Percentiles rank a stretch among this genome's conserved stretches.
Evolutionary conservation across 257 asterid genomes (phyloP).

Genomic region (Solanum appendiculatum): DNA sequence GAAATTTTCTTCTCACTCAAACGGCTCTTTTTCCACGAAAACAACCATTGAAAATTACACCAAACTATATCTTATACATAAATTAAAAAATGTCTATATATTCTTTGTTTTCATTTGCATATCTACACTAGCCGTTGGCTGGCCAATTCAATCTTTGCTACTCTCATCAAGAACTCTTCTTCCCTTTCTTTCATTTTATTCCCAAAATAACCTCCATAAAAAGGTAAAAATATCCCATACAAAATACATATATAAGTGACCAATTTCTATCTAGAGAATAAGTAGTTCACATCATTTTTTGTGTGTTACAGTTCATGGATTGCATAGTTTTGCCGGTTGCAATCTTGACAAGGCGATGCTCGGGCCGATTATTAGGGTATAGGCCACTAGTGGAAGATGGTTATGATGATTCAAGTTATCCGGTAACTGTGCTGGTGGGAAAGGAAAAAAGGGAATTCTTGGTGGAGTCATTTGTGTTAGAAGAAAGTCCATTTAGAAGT

Average conservation of each 20-base stretch:
- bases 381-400: conserved; percentile 10
- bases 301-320: conserved; percentile 8
- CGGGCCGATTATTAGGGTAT: conserved; percentile 14
- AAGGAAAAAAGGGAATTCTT: conserved; percentile 27
- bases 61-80: not conserved
- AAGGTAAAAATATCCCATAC: not conserved
- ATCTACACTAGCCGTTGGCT: conserved; percentile 6
- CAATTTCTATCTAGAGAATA: not conserved
- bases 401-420: not conserved
- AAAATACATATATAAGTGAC: not conserved
- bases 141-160: not conserved
- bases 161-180: not conserved
- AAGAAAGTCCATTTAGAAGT: conserved; percentile 20
- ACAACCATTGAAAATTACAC: not conserved
- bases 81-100: not conserved
- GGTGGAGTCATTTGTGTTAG: conserved; percentile 25
- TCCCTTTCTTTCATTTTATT: not conserved
- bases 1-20: not conserved
- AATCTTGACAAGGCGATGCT: conserved; percentile 18
- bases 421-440: conserved; percentile 25
- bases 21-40: not conserved
- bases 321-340: conserved; percentile 25
- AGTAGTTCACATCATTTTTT: not conserved
- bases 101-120: not conserved
- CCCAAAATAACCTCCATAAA: not conserved